A percentile compares a stretch with the other conserved stretches of the same genome.
Conservation (phyloP, 371 early-diverging fungal genomes). For the Rhizopus delemar region DNA sequence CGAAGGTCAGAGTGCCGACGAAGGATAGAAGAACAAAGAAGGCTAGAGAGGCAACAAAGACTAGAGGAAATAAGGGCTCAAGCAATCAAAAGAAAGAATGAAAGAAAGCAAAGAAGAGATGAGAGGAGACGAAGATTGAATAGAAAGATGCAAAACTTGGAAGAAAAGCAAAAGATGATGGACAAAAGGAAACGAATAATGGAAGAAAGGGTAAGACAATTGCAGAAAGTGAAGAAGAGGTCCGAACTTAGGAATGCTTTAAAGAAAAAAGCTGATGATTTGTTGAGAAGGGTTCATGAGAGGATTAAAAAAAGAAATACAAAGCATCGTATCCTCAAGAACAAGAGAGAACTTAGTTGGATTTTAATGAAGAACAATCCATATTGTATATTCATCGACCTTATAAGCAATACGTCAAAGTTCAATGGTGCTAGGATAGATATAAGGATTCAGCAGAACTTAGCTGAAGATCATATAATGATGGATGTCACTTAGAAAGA, state of each 20-base stretch:
- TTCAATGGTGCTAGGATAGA: constrained; percentile 7
- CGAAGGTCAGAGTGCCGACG: neutral
- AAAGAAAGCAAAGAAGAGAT: neutral
- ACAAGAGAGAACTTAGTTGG: constrained; percentile 14
- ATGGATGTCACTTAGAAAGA: neutral
- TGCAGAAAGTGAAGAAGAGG: neutral
- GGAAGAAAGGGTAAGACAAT: too few species aligned
- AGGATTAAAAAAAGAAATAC: constrained; percentile 16
- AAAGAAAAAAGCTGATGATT: constrained; percentile 9
- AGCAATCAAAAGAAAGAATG: neutral
- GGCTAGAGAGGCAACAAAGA: neutral
- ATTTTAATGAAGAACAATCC: constrained; percentile 2
- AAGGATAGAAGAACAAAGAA: constrained; percentile 11
- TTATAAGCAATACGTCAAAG: neutral
- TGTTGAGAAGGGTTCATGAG: constrained; percentile 11
- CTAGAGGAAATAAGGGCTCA: neutral
- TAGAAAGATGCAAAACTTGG: neutral
- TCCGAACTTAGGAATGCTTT: neutral
- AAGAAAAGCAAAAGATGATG: neutral
- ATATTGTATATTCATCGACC: neutral
- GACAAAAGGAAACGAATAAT: neutral
- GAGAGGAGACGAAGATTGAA: neutral
- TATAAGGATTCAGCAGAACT: constrained; percentile 1
- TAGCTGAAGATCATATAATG: constrained; percentile 10
- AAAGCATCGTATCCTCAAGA: neutral